Evolutionary conservation across 441 rosid genomes (phyloP), one percentile per base, ranked within the genome.

Genomic region (Syzygium malaccense): DNA sequence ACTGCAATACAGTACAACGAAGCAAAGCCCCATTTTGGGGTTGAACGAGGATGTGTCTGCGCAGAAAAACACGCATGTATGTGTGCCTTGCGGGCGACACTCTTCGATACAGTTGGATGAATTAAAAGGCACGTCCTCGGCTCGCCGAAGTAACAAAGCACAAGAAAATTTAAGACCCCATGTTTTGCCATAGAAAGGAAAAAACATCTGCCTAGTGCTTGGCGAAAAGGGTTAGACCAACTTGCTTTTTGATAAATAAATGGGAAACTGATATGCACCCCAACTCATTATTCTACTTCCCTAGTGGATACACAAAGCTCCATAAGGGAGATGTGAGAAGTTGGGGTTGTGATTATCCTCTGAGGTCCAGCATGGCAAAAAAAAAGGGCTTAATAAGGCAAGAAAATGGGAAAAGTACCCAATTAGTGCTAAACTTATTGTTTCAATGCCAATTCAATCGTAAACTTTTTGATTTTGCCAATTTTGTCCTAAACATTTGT

Each of bases 361-460:
- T 37, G 51, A 75, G 83, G n/a, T 41, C 49, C 83, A 41, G 83
- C 83, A 23, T 41, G 83, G 83, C 9, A 20, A 71, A 20, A 71
- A 11, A 37, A 11, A 33, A 20, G 23, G 8, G 14, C 14, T 60
- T 23, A 37, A 68, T 19, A 6, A 68, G 80, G 80, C 80, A 75
- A 37, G 18, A 64, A 64, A 64, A 15, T 64, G 37, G 8, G 37
- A 64, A 64, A 64, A 64, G 30, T n/a, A 64, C 37, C 18, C 2
- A 14, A 60, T 60, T 28, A 60, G 7, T 60, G 19, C 32, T 64
- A 30, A 64, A 15, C 20, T 7, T 14, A 64, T 64, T 30, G 0
- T n/a, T n/a, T 0, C 2, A 64, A 64, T 0, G 20, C 32, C 9
- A 30, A 64, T 64, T n/a, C 1, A 1, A 64, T n/a, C 0, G 3